phyloP scores from a whole-genome alignment of 2,329 filamentous ascomycete genomes.

The Boeremia lycopersici region DNA sequence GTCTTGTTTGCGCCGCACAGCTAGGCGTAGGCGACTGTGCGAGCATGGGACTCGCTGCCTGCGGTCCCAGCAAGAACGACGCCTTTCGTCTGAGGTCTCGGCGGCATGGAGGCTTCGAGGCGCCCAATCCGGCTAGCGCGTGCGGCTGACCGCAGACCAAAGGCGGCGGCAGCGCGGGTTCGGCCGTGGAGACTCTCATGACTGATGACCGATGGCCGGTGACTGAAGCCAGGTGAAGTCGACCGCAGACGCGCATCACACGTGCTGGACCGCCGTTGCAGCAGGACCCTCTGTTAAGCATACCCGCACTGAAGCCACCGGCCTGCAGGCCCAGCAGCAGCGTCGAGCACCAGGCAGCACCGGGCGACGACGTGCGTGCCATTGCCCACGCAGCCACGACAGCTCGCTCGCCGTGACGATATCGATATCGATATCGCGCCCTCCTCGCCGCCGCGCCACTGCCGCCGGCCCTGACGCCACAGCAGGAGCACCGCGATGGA shows the following conservation, averaged over 20 bases:
- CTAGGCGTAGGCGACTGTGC: neutral
- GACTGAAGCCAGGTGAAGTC: neutral
- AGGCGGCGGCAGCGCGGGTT: neutral
- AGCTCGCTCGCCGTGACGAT: neutral
- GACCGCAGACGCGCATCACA: neutral
- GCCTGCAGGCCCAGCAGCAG: neutral
- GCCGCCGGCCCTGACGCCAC: neutral
- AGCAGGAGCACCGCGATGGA: constrained; percentile 36
- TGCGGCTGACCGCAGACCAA: neutral
- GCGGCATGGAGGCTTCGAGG: constrained; percentile 6
- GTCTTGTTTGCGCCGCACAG: constrained; percentile 5
- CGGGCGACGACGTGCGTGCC: constrained; percentile 2
- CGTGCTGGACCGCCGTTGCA: neutral
- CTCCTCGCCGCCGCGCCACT: neutral
- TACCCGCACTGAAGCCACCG: too few species aligned
- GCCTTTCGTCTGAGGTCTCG: constrained; percentile 3
- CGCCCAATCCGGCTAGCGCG: neutral
- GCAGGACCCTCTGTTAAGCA: neutral
- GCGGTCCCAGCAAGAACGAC: neutral
- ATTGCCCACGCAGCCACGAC: too few species aligned
- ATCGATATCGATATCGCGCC: neutral
- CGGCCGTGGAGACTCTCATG: neutral
- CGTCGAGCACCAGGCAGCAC: constrained; percentile 11
- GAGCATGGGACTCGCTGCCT: constrained; percentile 1
- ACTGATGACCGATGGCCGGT: neutral